Percentiles rank a stretch among this genome's conserved stretches.
Conservation (phyloP, 176 grass and related monocot genomes). For the Carex myosuroides region DNA sequence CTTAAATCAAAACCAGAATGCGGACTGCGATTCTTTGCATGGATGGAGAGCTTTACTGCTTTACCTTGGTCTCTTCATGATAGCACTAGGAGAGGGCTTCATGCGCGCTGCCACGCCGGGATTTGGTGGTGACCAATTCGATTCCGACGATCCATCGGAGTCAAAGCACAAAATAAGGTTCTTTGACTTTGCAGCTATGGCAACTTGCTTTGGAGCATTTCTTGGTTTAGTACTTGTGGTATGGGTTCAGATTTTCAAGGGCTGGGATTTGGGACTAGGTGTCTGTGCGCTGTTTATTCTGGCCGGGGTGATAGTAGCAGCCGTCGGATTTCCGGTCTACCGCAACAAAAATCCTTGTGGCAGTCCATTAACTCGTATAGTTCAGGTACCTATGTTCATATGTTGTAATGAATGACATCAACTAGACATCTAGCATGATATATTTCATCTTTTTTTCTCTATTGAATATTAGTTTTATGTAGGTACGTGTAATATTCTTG, state of each 20-base stretch:
- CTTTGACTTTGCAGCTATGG: constrained; percentile 31
- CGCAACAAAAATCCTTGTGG: constrained; percentile 25
- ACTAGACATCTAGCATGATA: neutral
- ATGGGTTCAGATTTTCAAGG: constrained; percentile 28
- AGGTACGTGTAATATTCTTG: too few species aligned
- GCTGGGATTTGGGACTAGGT: constrained; percentile 34
- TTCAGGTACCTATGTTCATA: constrained; percentile 22
- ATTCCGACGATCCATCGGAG: constrained; percentile 19
- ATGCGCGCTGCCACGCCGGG: constrained; percentile 21
- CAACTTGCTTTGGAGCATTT: constrained; percentile 25
- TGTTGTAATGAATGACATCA: neutral
- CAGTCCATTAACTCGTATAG: constrained; percentile 29
- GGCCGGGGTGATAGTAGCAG: constrained; percentile 4
- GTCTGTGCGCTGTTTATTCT: constrained; percentile 19
- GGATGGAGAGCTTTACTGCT: constrained; percentile 21
- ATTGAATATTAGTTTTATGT: neutral
- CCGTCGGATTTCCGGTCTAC: constrained; percentile 22
- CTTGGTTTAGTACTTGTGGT: constrained; percentile 28
- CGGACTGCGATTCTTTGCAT: constrained; percentile 1
- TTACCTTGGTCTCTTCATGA: constrained; percentile 23
- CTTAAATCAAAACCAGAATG: neutral
- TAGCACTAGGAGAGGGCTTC: constrained; percentile 33
- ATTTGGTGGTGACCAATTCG: constrained; percentile 37
- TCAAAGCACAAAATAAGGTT: constrained; percentile 15
- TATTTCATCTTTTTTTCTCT: neutral